Conservation (phyloP, 495 filamentous ascomycete species). For the Podospora sp. region DNA sequence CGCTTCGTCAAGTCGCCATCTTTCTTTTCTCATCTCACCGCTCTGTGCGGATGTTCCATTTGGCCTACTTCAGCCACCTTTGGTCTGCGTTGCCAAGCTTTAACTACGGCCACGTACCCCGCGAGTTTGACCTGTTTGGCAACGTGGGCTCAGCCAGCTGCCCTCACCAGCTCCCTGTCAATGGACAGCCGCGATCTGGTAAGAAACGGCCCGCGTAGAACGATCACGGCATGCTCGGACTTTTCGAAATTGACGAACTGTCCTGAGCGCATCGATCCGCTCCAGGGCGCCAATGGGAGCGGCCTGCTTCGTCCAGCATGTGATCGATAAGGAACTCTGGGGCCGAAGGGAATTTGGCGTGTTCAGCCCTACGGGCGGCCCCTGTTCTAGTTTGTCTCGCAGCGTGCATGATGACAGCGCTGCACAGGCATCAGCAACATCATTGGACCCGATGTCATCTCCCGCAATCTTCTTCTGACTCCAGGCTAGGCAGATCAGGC, state of each 20-base stretch:
- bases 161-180: neutral
- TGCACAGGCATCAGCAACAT: neutral
- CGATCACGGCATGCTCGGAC: neutral
- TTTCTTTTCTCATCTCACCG: neutral
- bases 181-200: neutral
- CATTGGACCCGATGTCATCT: neutral
- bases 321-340: neutral
- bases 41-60: neutral
- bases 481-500: conserved; percentile 2
- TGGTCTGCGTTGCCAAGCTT: neutral
- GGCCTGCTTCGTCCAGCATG: neutral
- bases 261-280: too few relatives aligned
- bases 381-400: neutral
- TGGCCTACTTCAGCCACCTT: neutral
- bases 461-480: neutral
- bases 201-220: neutral
- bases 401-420: neutral
- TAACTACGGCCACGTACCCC: neutral
- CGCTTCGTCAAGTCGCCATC: neutral
- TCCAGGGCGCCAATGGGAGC: neutral
- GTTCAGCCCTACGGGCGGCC: neutral
- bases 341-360: neutral
- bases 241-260: neutral
- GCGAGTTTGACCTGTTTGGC: neutral
- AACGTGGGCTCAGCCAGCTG: neutral